Conservation (phyloP, 2,329 filamentous ascomycete genomes). For the Graphium sp. region DNA sequence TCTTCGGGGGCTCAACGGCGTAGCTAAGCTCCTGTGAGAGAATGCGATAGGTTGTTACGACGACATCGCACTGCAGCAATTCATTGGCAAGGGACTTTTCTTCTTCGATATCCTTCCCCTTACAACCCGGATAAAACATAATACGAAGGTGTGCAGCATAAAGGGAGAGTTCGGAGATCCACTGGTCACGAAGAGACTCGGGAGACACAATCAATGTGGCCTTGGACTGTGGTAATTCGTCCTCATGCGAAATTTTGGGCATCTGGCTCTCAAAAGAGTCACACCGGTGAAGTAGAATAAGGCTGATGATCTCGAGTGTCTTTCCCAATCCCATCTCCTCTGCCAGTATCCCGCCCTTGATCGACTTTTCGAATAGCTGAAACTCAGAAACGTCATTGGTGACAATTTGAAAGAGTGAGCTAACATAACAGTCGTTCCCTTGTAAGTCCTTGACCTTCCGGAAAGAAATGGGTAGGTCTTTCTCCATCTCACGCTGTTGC, state of each 20-base stretch:
- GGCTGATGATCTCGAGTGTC: conserved; percentile 56
- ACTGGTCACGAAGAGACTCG: conserved; percentile 38
- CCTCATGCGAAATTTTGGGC: conserved; percentile 6
- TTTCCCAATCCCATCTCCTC: conserved; percentile 80
- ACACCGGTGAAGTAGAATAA: conserved; percentile 50
- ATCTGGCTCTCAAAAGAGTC: too few relatives aligned
- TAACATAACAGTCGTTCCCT: conserved; percentile 32
- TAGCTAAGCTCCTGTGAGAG: conserved; percentile 72
- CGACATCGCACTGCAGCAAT: conserved; percentile 35
- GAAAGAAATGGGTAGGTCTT: conserved; percentile 11
- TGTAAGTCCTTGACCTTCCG: conserved; percentile 14
- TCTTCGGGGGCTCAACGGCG: conserved; percentile 50
- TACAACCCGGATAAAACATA: conserved; percentile 36
- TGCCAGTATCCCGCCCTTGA: conserved; percentile 49
- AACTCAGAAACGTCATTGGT: conserved; percentile 30
- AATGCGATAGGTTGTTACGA: conserved; percentile 50
- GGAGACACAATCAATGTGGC: conserved; percentile 48
- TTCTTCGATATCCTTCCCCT: conserved; percentile 15
- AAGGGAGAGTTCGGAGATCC: conserved; percentile 39
- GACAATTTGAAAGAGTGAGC: conserved; percentile 44
- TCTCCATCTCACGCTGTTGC: too few relatives aligned
- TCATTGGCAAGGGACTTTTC: conserved; percentile 22
- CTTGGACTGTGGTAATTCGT: conserved; percentile 17
- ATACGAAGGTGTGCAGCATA: conserved; percentile 42
- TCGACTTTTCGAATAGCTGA: conserved; percentile 17